Evolutionary conservation across 208 protist species (phyloP).

Genomic region (Phytomonas sp.): DNA sequence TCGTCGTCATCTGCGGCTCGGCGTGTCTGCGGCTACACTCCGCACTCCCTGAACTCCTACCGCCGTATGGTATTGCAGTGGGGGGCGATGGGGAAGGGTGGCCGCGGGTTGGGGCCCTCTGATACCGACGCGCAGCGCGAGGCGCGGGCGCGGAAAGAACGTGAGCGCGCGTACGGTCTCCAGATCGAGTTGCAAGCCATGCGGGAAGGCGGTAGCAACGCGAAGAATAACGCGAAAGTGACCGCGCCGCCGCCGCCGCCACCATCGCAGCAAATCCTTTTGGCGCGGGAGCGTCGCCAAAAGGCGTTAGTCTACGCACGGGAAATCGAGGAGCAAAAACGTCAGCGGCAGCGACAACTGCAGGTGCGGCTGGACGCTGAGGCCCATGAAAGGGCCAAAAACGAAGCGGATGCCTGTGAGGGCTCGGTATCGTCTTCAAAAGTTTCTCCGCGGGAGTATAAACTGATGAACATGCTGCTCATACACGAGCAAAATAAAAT

Average conservation of each 20-base stretch:
- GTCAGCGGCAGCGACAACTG: neutral
- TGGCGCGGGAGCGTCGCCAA: slow-evolving; percentile 41
- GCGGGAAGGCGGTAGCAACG: neutral
- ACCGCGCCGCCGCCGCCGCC: slow-evolving; percentile 21
- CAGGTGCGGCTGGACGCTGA: neutral
- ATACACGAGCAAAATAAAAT: slow-evolving; percentile 40
- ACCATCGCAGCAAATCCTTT: slow-evolving; percentile 20
- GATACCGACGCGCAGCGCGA: slow-evolving; percentile 76
- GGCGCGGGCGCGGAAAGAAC: slow-evolving; percentile 33
- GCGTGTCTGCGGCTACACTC: slow-evolving; percentile 26
- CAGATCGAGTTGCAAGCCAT: slow-evolving; percentile 21
- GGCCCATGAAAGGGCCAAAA: too few species aligned
- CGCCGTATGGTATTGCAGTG: slow-evolving; percentile 49
- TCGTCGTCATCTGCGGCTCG: neutral
- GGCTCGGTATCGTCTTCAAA: slow-evolving; percentile 9
- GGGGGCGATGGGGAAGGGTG: slow-evolving; percentile 27
- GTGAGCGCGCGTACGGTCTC: slow-evolving; percentile 45
- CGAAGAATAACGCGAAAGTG: neutral
- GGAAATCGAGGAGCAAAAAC: slow-evolving; percentile 14
- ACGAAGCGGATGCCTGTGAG: too few species aligned
- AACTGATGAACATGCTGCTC: slow-evolving; percentile 47
- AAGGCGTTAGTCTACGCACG: slow-evolving; percentile 54
- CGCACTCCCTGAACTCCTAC: slow-evolving; percentile 66
- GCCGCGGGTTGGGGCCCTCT: slow-evolving; percentile 34
- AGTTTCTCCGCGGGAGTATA: slow-evolving; percentile 21